Percentiles rank a stretch among this genome's conserved stretches.
Conservation (phyloP, 192 early-diverging fungal genomes). For the Backusella parvicylindrica region DNA sequence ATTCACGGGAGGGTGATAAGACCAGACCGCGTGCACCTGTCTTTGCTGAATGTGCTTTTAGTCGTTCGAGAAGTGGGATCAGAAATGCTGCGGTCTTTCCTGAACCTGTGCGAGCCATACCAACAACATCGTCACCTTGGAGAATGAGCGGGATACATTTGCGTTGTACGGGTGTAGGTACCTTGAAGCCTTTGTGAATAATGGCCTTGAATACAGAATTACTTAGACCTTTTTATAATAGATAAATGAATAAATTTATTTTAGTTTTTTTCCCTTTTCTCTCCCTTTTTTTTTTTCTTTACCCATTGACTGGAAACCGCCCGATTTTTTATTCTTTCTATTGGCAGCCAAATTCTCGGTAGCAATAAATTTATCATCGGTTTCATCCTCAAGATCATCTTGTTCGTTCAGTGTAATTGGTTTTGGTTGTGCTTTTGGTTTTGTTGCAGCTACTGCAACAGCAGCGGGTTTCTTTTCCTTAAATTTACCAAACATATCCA, state of each 20-base stretch:
- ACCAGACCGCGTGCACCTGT: conserved; percentile 80
- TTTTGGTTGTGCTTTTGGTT: not conserved
- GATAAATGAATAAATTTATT: not conserved
- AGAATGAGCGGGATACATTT: conserved; percentile 91
- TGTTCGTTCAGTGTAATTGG: conserved; percentile 12
- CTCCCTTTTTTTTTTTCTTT: not conserved
- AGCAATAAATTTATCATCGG: conserved; percentile 41
- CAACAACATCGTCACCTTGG: conserved; percentile 91
- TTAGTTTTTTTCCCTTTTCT: not conserved
- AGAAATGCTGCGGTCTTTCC: conserved; percentile 85
- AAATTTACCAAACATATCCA: conserved; percentile 35
- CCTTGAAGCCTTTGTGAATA: conserved; percentile 90
- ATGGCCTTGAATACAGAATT: conserved; percentile 82
- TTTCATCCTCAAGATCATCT: conserved; percentile 6
- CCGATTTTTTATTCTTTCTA: conserved; percentile 92
- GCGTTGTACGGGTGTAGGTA: conserved; percentile 98
- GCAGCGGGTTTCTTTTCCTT: not conserved
- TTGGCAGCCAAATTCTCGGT: conserved; percentile 63
- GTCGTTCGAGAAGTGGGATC: conserved; percentile 85
- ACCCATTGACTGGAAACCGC: conserved; percentile 98
- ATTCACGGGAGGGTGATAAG: conserved; percentile 92
- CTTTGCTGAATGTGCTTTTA: conserved; percentile 87
- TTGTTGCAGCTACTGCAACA: not conserved
- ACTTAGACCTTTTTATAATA: conserved; percentile 57
- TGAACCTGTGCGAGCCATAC: conserved; percentile 97